Evolutionary conservation across 2,329 filamentous ascomycete genomes (phyloP), one percentile per base, ranked within the genome.

Genomic region (Fusarium sp.): DNA sequence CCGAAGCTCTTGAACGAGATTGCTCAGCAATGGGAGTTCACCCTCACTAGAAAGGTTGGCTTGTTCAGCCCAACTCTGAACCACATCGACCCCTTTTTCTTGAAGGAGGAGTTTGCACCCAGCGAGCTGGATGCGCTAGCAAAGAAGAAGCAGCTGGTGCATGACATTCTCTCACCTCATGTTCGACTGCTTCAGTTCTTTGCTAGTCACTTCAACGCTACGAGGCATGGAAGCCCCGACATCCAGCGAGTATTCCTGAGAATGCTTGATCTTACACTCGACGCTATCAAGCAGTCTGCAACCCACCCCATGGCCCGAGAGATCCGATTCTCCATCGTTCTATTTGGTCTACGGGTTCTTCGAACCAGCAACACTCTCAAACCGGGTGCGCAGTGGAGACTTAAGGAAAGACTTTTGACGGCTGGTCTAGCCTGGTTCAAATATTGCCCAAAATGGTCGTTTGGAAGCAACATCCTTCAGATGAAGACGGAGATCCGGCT

Each of bases 151-250:
- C 91, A 96, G 73, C 82, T 87, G 27, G 90, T 93, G 2, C 92
- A 97, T 74, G 91, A 96, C 74, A 82, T 95, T 56, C 87, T 99
- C 38, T 90, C 93, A 7, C 96, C 96, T 4, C 96, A 99, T 78
- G 89, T 92, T 58, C 89, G 92, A 23, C 81, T 98, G 25, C 81
- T 97, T 33, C 93, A 97, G 69, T 97, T 98, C 77, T 87, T 99
- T 65, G 90, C 88, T 64, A 99, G 96, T 75, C 95, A 98, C 77
- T 99, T 97, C 82, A 97, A 93, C 77, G 93, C 96, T 2, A 94
- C 92, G 11, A 88, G 94, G n/a, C 84, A 97, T 25, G 91, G 93
- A 25, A 97, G 91, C 72, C 85, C 89, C 1, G 91, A 97, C 76
- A 90, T 91, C 0, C 93, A 97, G 73, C 87, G 88, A 64, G 86